Evolutionary conservation across 768 basidiomycete genomes (phyloP).

Genomic region (Boletus rubroflammeus): DNA sequence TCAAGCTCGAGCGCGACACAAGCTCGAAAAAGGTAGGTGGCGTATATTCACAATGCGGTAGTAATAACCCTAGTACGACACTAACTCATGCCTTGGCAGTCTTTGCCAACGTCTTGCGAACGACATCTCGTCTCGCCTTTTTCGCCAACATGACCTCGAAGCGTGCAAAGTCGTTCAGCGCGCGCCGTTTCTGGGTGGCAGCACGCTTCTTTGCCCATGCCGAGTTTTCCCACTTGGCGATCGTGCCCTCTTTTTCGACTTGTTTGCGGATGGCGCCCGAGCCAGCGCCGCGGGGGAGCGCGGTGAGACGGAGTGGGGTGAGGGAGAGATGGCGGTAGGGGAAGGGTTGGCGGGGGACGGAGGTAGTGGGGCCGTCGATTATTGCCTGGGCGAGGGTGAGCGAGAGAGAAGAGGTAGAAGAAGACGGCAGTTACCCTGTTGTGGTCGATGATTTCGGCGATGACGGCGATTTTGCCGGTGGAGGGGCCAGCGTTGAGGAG

Average conservation of each 20-base stretch:
- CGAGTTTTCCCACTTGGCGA: conserved; percentile 87
- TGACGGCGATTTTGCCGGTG: conserved; percentile 88
- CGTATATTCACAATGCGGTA: conserved; percentile 4
- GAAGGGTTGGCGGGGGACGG: conserved; percentile 88
- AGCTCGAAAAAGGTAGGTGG: conserved; percentile 12
- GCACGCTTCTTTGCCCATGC: conserved; percentile 86
- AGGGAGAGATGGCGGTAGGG: conserved; percentile 91
- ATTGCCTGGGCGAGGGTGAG: conserved; percentile 60
- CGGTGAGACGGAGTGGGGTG: conserved; percentile 77
- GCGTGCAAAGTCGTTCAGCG: conserved; percentile 86
- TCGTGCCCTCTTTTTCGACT: conserved; percentile 77
- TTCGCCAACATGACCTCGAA: conserved; percentile 87
- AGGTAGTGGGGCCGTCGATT: conserved; percentile 89
- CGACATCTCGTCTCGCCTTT: conserved; percentile 78
- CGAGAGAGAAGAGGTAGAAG: neutral
- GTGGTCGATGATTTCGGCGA: conserved; percentile 98
- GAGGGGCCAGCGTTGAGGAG: conserved; percentile 88
- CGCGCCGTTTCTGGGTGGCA: conserved; percentile 67
- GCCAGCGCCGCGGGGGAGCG: conserved; percentile 85
- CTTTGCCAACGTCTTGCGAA: conserved; percentile 67
- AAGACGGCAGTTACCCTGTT: conserved; percentile 64
- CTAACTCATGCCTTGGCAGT: conserved; percentile 29
- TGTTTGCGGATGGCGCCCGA: conserved; percentile 79
- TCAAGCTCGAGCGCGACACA: neutral
- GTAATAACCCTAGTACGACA: neutral